A percentile compares a stretch with the other conserved stretches of the same genome.
Evolutionary conservation across 2,329 filamentous ascomycete species (phyloP).

Genomic region (Xylaria polymorpha): DNA sequence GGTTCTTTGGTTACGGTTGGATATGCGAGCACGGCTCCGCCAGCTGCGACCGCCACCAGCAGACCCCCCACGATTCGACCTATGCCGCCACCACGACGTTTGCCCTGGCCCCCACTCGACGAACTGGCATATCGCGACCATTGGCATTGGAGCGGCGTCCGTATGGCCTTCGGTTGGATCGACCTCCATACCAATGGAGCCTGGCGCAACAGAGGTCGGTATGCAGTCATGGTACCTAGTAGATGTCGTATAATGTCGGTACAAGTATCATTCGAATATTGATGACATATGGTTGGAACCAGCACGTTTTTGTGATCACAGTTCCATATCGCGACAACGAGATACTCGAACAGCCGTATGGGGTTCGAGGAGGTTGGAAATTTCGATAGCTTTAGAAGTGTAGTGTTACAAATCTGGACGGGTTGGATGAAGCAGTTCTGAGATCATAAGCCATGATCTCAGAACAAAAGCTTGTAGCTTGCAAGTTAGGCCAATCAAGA

Average conservation of each 20-base stretch:
- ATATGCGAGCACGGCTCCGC: slow-evolving; percentile 44
- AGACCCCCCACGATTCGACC: slow-evolving; percentile 44
- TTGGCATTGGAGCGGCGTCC: slow-evolving; percentile 37
- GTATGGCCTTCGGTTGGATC: slow-evolving; percentile 1
- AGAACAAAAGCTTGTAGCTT: background rate
- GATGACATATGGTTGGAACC: background rate
- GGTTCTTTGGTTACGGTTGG: slow-evolving; percentile 39
- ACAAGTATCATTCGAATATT: background rate
- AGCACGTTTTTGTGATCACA: slow-evolving; percentile 3
- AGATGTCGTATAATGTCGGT: slow-evolving; percentile 6
- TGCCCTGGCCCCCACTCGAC: slow-evolving; percentile 15
- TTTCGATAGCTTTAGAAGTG: background rate
- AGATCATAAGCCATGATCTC: slow-evolving; percentile 29
- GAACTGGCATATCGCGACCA: slow-evolving; percentile 43
- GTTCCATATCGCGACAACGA: slow-evolving; percentile 24
- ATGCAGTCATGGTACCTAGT: slow-evolving; percentile 26
- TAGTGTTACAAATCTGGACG: background rate
- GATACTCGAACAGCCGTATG: background rate
- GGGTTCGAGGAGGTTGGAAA: background rate
- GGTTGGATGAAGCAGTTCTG: slow-evolving; percentile 22
- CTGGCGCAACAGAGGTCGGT: slow-evolving; percentile 27
- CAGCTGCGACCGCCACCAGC: slow-evolving; percentile 44
- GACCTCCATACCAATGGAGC: slow-evolving; percentile 28
- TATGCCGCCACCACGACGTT: slow-evolving; percentile 30
- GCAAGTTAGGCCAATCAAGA: slow-evolving; percentile 27